These are phyloP conservation scores for Nothophaeocryptopus gaeumannii DNA, from an alignment of 2,329 filamentous ascomycete genomes.

Conservation along the genomic window DNA sequence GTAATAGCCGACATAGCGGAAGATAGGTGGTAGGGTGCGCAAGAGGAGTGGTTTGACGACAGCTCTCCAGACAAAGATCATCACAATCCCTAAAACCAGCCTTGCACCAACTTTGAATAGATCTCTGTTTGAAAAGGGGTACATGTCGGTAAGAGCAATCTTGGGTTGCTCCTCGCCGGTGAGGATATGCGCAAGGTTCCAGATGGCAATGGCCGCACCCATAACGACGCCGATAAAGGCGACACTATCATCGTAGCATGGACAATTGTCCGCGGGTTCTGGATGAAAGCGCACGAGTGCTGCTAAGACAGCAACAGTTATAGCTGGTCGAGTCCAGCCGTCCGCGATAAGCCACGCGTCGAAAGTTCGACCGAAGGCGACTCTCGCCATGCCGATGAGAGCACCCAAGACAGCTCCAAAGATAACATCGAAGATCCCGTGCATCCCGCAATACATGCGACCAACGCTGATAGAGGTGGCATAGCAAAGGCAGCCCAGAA, in stretches of 20 bases:
- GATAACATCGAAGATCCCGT: constrained; percentile 89
- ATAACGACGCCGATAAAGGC: constrained; percentile 89
- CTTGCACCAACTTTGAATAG: constrained; percentile 62
- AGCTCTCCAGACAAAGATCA: constrained; percentile 88
- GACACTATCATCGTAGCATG: constrained; percentile 94
- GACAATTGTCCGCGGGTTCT: constrained; percentile 93
- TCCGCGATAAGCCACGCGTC: constrained; percentile 69
- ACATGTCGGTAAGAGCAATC: constrained; percentile 19
- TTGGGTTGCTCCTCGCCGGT: not conserved
- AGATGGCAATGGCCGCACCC: constrained; percentile 76
- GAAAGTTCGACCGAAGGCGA: constrained; percentile 56
- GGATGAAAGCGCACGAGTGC: constrained; percentile 71
- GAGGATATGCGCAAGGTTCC: constrained; percentile 59
- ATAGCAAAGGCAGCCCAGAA: constrained; percentile 72
- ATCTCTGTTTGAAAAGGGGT: constrained; percentile 56
- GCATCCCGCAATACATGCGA: constrained; percentile 96
- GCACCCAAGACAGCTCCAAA: constrained; percentile 76
- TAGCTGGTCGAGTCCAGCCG: constrained; percentile 61
- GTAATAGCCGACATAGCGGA: constrained; percentile 76
- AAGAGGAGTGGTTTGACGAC: constrained; percentile 82
- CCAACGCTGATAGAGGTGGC: constrained; percentile 85
- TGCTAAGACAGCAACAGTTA: constrained; percentile 65
- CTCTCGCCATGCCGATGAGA: constrained; percentile 56
- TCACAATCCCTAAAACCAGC: constrained; percentile 73
- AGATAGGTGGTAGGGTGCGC: constrained; percentile 75